phyloP scores from a whole-genome alignment of 1,284 basidiomycete genomes.

The Cutaneotrichosporon sp. region DNA sequence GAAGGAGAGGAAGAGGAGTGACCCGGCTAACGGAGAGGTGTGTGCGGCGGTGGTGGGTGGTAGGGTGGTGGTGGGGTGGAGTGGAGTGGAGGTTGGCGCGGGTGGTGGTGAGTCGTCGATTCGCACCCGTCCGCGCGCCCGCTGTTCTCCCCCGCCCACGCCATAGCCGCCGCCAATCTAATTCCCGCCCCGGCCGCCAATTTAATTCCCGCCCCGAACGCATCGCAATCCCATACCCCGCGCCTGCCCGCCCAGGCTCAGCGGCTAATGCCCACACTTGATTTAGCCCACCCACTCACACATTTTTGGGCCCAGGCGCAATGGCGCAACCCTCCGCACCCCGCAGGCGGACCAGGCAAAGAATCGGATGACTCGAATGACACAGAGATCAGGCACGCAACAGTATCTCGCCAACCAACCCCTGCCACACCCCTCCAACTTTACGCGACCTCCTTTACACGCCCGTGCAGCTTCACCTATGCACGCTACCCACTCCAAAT shows the following conservation, averaged over 20 bases:
- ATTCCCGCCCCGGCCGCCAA: no score
- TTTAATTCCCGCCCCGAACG: no score
- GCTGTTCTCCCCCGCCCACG: no score
- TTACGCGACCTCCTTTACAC: neutral
- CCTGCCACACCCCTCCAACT: neutral
- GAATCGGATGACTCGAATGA: neutral
- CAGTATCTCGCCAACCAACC: neutral
- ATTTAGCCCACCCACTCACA: neutral
- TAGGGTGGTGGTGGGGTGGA: neutral
- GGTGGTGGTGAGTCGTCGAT: neutral
- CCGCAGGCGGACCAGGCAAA: neutral
- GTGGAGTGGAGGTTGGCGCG: neutral
- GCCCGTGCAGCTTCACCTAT: neutral
- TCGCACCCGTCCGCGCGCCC: no score
- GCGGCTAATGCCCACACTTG: neutral
- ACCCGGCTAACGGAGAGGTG: neutral
- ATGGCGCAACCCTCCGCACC: no score
- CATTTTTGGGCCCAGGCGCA: no score
- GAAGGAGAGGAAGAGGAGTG: neutral
- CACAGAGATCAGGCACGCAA: neutral
- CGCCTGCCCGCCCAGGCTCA: no score
- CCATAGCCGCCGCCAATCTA: no score
- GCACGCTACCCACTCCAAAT: neutral
- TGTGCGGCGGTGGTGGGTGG: no score
- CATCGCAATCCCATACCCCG: no score